A percentile compares a stretch with the other conserved stretches of the same genome.
Conservation (phyloP, 1,139 yeast species). For the Pichia cactophila region DNA sequence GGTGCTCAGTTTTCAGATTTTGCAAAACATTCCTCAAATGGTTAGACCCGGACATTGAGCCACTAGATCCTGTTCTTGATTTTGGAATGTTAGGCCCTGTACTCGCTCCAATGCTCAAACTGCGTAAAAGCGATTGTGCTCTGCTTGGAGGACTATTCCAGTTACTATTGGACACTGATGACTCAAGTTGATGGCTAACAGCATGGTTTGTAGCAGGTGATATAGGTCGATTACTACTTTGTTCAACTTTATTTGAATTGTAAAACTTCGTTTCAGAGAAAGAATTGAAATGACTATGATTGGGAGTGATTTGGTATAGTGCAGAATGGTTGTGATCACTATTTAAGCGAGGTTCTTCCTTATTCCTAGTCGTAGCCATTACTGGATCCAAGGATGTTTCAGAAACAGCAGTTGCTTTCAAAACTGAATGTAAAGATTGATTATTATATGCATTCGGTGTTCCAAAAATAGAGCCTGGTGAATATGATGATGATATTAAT, state of each 20-base stretch:
- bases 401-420: constrained; percentile 18
- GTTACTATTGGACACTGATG: neutral
- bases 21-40: constrained; percentile 7
- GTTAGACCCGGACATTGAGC: constrained; percentile 7
- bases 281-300: constrained; percentile 3
- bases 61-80: constrained; percentile 12
- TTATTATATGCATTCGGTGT: constrained; percentile 3
- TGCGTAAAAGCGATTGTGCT: constrained; percentile 9
- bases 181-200: neutral
- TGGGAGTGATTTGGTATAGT: neutral
- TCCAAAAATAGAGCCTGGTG: constrained; percentile 15
- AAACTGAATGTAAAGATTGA: constrained; percentile 18
- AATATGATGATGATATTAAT: constrained; percentile 16
- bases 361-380: constrained; percentile 2
- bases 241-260: neutral
- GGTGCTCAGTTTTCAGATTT: constrained; percentile 5
- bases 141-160: constrained; percentile 5
- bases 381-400: constrained; percentile 11
- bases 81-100: neutral
- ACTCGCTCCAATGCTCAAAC: constrained; percentile 7
- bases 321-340: neutral
- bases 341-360: neutral
- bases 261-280: constrained; percentile 1
- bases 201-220: neutral
- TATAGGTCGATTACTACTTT: neutral